These are phyloP conservation scores for Leccinum truebloodii DNA, from an alignment of 768 basidiomycete species.

Conservation along the genomic window DNA sequence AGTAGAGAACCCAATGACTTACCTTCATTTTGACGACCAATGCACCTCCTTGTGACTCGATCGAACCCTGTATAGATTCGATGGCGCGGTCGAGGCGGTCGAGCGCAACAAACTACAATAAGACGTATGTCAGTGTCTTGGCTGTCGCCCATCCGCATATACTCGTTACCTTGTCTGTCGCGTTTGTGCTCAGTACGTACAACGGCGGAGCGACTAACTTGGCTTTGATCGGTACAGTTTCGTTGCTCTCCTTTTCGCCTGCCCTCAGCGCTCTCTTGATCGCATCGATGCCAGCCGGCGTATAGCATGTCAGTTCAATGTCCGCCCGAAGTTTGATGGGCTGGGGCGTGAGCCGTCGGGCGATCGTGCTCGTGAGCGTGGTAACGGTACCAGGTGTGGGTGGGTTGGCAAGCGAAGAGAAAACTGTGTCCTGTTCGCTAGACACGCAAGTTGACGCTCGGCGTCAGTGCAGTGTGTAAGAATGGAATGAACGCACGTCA, in stretches of 20 bases:
- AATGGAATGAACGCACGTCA: constrained; percentile 65
- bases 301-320: constrained; percentile 96
- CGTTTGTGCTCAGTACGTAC: constrained; percentile 94
- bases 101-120: constrained; percentile 68
- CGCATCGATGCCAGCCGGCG: constrained; percentile 93
- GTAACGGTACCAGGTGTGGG: constrained; percentile 57
- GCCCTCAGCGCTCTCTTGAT: constrained; percentile 90
- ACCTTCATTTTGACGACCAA: constrained; percentile 98
- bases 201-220: constrained; percentile 95
- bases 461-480: constrained; percentile 26
- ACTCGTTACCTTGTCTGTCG: constrained; percentile 83
- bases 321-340: constrained; percentile 99
- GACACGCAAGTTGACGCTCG: not conserved
- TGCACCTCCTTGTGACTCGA: constrained; percentile 82
- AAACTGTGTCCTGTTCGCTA: constrained; percentile 81
- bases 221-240: constrained; percentile 94
- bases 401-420: constrained; percentile 62
- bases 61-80: constrained; percentile 82
- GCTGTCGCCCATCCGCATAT: not conserved
- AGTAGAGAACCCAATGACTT: not conserved
- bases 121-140: not conserved
- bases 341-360: constrained; percentile 93
- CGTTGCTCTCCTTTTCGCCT: constrained; percentile 85
- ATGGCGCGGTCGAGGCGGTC: constrained; percentile 94
- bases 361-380: constrained; percentile 80